Percentiles rank a stretch among this genome's conserved stretches.
Evolutionary conservation across 2,329 filamentous ascomycete species (phyloP).

Genomic region (Venturia aucupariae): DNA sequence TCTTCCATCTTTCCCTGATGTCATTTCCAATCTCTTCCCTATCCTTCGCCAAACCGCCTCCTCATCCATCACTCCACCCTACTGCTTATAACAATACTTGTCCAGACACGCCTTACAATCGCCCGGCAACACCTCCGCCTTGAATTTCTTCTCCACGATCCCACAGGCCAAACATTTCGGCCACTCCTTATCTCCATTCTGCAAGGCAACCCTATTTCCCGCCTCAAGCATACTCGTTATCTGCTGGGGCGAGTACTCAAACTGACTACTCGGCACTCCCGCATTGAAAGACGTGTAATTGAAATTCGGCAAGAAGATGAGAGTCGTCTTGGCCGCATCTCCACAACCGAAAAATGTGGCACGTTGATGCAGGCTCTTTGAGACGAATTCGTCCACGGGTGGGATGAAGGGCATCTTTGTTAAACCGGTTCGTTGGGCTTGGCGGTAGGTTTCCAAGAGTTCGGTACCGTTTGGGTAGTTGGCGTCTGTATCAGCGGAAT

Average conservation of each 20-base stretch:
- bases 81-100: conserved; percentile 27
- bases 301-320: conserved; percentile 38
- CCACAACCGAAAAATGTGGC: conserved; percentile 58
- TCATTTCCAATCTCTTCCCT: no score
- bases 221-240: conserved; percentile 33
- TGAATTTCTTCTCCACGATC: conserved; percentile 27
- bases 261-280: conserved; percentile 25
- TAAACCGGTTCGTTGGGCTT: conserved; percentile 41
- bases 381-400: conserved; percentile 45
- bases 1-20: no score
- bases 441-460: conserved; percentile 48
- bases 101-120: conserved; percentile 33
- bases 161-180: conserved; percentile 35
- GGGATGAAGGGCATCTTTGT: conserved; percentile 52
- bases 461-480: conserved; percentile 54
- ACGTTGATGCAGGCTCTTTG: conserved; percentile 48
- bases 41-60: no score
- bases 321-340: conserved; percentile 22
- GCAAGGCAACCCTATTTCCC: conserved; percentile 30
- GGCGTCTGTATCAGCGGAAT: conserved; percentile 49
- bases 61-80: background rate
- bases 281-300: conserved; percentile 26
- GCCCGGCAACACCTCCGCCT: conserved; percentile 22
- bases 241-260: conserved; percentile 29
- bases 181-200: conserved; percentile 30